These are phyloP conservation scores for Aspergillus alliaceus DNA, from an alignment of 2,329 filamentous ascomycete species.

Conservation along the genomic window DNA sequence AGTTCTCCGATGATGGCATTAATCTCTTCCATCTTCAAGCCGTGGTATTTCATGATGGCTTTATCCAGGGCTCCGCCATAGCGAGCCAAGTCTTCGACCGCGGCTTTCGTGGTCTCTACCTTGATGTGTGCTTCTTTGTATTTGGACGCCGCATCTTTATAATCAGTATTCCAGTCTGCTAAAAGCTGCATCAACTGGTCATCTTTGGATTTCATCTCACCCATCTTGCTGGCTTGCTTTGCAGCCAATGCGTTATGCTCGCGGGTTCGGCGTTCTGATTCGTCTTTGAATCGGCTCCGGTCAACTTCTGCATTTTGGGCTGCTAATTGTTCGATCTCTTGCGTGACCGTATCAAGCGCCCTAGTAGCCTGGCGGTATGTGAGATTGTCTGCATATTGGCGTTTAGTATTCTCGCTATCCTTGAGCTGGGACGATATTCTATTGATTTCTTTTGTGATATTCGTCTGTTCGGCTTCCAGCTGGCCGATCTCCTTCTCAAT, in stretches of 20 bases:
- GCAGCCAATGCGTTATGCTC: conserved; percentile 69
- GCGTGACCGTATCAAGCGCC: conserved; percentile 64
- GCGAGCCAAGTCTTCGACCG: conserved; percentile 82
- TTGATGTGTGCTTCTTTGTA: conserved; percentile 88
- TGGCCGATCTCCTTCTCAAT: conserved; percentile 66
- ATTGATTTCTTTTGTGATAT: conserved; percentile 70
- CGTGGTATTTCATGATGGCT: conserved; percentile 96
- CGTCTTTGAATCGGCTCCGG: conserved; percentile 69
- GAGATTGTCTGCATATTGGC: conserved; percentile 85
- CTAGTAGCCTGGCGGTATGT: conserved; percentile 75
- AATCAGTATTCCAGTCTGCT: conserved; percentile 80
- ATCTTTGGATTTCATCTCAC: conserved; percentile 80
- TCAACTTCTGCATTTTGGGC: conserved; percentile 79
- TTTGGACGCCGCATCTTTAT: conserved; percentile 74
- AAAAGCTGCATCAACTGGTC: conserved; percentile 72
- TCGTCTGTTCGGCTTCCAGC: conserved; percentile 66
- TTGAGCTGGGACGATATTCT: conserved; percentile 73
- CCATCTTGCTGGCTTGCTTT: conserved; percentile 72
- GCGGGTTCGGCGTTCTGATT: conserved; percentile 67
- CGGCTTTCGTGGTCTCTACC: conserved; percentile 87
- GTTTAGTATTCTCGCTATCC: conserved; percentile 78
- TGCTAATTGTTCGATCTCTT: conserved; percentile 73
- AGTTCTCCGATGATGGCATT: conserved; percentile 92
- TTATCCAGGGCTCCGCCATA: conserved; percentile 86
- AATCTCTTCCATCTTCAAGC: conserved; percentile 97